Evolutionary conservation across 2,329 filamentous ascomycete genomes (phyloP).

Genomic region (Furcasterigmium furcatum): DNA sequence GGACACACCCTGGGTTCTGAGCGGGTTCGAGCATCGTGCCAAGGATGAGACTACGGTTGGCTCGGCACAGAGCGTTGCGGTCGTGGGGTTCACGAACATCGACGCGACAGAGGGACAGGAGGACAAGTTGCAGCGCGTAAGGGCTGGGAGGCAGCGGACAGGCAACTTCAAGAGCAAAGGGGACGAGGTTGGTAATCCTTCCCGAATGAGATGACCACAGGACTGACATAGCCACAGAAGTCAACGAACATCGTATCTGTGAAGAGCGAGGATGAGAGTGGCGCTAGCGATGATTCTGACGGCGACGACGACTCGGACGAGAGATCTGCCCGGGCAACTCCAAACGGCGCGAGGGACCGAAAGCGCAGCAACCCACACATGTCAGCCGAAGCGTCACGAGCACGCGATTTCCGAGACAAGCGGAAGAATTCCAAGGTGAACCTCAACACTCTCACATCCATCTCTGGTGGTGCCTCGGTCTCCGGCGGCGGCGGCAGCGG

Average conservation of each 20-base stretch:
- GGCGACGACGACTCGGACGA: slow-evolving; percentile 11
- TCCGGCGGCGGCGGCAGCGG: neutral
- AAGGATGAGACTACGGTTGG: slow-evolving; percentile 11
- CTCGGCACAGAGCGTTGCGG: slow-evolving; percentile 53
- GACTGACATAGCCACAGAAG: slow-evolving; percentile 14
- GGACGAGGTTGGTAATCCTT: slow-evolving; percentile 19
- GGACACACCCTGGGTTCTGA: slow-evolving; percentile 75
- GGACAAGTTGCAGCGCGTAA: slow-evolving; percentile 17
- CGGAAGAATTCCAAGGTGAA: slow-evolving; percentile 65
- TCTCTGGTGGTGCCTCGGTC: slow-evolving; percentile 38
- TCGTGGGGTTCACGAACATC: slow-evolving; percentile 50
- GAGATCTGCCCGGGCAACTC: neutral
- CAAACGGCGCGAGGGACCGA: slow-evolving; percentile 18
- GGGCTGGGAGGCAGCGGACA: slow-evolving; percentile 31
- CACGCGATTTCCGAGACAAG: slow-evolving; percentile 51
- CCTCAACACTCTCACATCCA: slow-evolving; percentile 58
- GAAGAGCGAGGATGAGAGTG: slow-evolving; percentile 13
- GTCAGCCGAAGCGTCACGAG: slow-evolving; percentile 38
- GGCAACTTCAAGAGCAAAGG: slow-evolving; percentile 21
- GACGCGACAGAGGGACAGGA: slow-evolving; percentile 30
- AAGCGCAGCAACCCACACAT: slow-evolving; percentile 23
- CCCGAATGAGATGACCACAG: neutral
- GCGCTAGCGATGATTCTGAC: slow-evolving; percentile 21
- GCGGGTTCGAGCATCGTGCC: slow-evolving; percentile 32
- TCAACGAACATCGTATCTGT: slow-evolving; percentile 7